A percentile compares a stretch with the other conserved stretches of the same genome.
phyloP scores from a whole-genome alignment of 768 basidiomycete species.

The Hypholoma fasciculare region DNA sequence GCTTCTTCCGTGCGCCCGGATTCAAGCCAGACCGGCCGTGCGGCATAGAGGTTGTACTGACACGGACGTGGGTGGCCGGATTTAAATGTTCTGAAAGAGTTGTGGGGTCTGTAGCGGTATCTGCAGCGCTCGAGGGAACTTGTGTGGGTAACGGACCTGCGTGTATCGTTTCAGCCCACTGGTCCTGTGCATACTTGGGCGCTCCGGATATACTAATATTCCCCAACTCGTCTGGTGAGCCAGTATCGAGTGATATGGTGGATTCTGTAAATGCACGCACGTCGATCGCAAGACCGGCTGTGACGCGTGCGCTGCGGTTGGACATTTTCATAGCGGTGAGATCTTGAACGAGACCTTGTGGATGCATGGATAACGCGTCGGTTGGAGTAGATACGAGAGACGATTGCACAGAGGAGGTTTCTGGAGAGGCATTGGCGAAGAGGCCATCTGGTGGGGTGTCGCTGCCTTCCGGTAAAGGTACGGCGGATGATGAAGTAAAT shows the following conservation, averaged over 20 bases:
- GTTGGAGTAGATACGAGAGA: not conserved
- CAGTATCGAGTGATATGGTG: not conserved
- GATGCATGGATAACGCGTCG: not conserved
- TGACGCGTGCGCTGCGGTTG: not conserved
- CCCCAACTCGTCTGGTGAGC: not conserved
- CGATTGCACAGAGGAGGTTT: not conserved
- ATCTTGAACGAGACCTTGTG: not conserved
- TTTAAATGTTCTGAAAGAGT: no score
- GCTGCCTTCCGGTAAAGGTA: not conserved
- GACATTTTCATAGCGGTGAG: not conserved
- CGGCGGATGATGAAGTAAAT: no score
- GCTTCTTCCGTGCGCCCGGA: not conserved
- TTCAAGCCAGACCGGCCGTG: no score
- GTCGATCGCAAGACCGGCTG: conserved; percentile 1
- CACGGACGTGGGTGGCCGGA: no score
- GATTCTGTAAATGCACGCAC: not conserved
- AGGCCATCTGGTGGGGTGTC: not conserved
- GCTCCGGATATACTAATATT: not conserved
- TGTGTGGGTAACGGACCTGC: no score
- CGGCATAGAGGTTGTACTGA: no score
- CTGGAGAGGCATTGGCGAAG: not conserved
- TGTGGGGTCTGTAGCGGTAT: no score
- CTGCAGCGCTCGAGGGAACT: no score
- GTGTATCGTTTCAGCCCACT: no score
- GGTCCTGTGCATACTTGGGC: no score